Evolutionary conservation across 441 rosid species (phyloP), one percentile per base, ranked within the genome.

Genomic region (Sinapis alba): DNA sequence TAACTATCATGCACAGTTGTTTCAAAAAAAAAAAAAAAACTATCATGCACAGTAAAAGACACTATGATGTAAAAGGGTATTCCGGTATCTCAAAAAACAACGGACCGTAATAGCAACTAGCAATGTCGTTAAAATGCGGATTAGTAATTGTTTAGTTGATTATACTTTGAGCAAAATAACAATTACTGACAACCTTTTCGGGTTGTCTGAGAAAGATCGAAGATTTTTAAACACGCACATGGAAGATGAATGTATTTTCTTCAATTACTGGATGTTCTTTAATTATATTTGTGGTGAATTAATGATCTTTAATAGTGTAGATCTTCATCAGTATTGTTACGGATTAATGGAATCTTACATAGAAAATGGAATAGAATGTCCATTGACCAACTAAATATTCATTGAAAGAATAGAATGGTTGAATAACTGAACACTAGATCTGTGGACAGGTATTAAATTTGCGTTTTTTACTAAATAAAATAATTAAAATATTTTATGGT

Each of bases 181-280:
- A 62, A 69, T 69, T 68, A 68, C 73, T 34, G 56, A 68, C 63
- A 36, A 12, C 6, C 19, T 32, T 30, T 59, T 23, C 20, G 30
- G n/a, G 8, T 67, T 53, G 62, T 26, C 64, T 36, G 64, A 27
- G 19, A 19, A 53, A 68, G 19, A 34, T 34, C 56, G 0, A 61
- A 34, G 7, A 12, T 16, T 18, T 24, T 5, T 1, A 24, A 61
- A 68, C 34, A 34, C 50, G 69, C 74, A 75, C 74, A 62, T 54
- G 74, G 57, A 34, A 13, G 54, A 19, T 20, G 1, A 27, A 34
- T 59, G 9, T 41, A 8, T 19, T 38, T 54, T 53, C 8, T 38
- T 61, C 21, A 18, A 4, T 47, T 59, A 15, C 11, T 8, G 19
- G 23, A 13, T 12, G 4, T 43, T 10, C 20, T 45, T 1, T 32